Evolutionary conservation across 1,139 yeast species (phyloP), one percentile per base, ranked within the genome.

Genomic region (Blastobotrys buckinghamii): DNA sequence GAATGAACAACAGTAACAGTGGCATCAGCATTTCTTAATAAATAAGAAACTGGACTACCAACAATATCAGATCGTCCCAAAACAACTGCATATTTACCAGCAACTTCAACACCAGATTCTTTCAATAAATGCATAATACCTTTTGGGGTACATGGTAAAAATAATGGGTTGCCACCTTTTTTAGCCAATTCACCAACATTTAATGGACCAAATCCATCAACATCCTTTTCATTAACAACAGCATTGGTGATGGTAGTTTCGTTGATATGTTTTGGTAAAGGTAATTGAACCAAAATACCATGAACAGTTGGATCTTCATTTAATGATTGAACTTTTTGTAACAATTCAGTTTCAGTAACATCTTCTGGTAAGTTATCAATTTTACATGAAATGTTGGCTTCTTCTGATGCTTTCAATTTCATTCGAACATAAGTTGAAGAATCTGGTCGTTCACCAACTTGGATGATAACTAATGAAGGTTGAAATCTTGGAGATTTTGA

Each of bases 21-120:
- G 53, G 90, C 90, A 65, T 89, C 83, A 47, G 80, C 81, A 56
- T 83, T 78, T 62, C 84, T 82, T 63, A 92, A 77, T 64, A 92
- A 73, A 54, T 82, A 79, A 39, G 97, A 85, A 48, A 89, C 87
- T 42, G 98, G 98, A 55, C 84, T 79, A 49, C 98, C 98, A 24
- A 92, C 98, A 61, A 92, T 92, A 65, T 92, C 97, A 42, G 95
- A 85, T 67, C 98, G 81, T 49, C 98, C 98, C 51, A 92, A 74
- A 36, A 92, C 97, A 47, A 92, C 96, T n/a, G 95, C 96, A 57
- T 78, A 76, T 56, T 87, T 76, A 54, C 97, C 97, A 26, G 76
- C 71, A 44, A 90, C 67, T 9, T 71, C 67, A n/a, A 89, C 84
- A 32, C 79, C 76, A 44, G 85, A 74, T 55, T 77, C 74, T 55